Evolutionary conservation across 345 rosid genomes (phyloP).

Genomic region (Alliaria petiolata): DNA sequence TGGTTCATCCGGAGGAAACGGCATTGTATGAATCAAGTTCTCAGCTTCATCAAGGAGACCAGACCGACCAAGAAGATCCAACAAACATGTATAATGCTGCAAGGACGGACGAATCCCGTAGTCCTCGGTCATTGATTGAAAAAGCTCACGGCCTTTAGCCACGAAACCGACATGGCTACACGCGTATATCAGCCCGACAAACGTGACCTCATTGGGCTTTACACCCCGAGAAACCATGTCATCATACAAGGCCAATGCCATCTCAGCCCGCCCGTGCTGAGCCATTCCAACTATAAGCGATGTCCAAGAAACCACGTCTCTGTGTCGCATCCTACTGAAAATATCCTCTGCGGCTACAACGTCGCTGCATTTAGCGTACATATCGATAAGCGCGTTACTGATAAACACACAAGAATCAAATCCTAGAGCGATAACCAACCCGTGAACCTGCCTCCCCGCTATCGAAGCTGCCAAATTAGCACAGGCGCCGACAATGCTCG

Average conservation of each 20-base stretch:
- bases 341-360: constrained; percentile 51
- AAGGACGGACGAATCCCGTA: constrained; percentile 55
- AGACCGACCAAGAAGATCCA: constrained; percentile 80
- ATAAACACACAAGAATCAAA: constrained; percentile 58
- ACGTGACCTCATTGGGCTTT: constrained; percentile 78
- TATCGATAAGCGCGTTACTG: constrained; percentile 68
- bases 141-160: constrained; percentile 51
- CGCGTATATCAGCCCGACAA: constrained; percentile 69
- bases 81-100: constrained; percentile 72
- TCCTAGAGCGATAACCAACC: constrained; percentile 49
- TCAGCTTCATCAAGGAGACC: constrained; percentile 73
- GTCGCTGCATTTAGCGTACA: constrained; percentile 87
- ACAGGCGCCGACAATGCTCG: constrained; percentile 69
- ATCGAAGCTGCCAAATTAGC: constrained; percentile 60
- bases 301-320: constrained; percentile 85
- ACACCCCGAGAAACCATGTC: constrained; percentile 59
- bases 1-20: constrained; percentile 71
- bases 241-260: constrained; percentile 57
- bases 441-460: constrained; percentile 65
- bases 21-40: constrained; percentile 53
- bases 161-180: constrained; percentile 84
- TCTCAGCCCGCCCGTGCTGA: constrained; percentile 69
- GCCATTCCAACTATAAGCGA: constrained; percentile 76
- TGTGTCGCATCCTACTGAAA: constrained; percentile 43
- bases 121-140: constrained; percentile 54